phyloP scores from a whole-genome alignment of 805 yeast species.

The Teunomyces kruisii region DNA sequence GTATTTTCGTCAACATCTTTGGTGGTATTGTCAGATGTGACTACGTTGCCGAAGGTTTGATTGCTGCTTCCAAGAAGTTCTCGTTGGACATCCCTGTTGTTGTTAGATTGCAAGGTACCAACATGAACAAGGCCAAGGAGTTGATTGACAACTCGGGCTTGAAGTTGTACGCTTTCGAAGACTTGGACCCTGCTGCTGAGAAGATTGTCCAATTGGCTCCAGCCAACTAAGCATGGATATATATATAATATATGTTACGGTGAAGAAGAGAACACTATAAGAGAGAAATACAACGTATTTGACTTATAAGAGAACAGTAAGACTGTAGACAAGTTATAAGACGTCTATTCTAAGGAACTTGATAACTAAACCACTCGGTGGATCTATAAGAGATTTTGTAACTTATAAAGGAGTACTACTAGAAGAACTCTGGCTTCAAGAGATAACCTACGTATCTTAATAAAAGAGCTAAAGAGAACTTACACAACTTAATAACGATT shows the following conservation, averaged over 20 bases:
- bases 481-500: too few species aligned
- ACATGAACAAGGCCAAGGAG: constrained; percentile 83
- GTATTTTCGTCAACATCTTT: constrained; percentile 96
- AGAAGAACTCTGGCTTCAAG: too few species aligned
- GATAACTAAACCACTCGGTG: too few species aligned
- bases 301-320: too few species aligned
- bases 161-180: constrained; percentile 87
- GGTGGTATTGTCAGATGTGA: constrained; percentile 99
- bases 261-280: too few species aligned
- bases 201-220: constrained; percentile 75
- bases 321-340: too few species aligned
- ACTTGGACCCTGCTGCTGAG: constrained; percentile 96
- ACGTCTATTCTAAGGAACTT: too few species aligned
- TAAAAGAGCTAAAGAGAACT: too few species aligned
- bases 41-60: constrained; percentile 96
- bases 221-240: constrained; percentile 3
- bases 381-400: too few species aligned
- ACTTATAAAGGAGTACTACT: too few species aligned
- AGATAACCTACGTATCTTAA: too few species aligned
- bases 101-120: constrained; percentile 98
- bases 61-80: constrained; percentile 90
- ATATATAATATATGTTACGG: neutral
- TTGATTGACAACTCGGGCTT: constrained; percentile 86
- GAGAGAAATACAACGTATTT: too few species aligned
- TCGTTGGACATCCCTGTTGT: constrained; percentile 91